Conservation (phyloP, 169 alveolate species). For the Plasmodium vinckei region DNA sequence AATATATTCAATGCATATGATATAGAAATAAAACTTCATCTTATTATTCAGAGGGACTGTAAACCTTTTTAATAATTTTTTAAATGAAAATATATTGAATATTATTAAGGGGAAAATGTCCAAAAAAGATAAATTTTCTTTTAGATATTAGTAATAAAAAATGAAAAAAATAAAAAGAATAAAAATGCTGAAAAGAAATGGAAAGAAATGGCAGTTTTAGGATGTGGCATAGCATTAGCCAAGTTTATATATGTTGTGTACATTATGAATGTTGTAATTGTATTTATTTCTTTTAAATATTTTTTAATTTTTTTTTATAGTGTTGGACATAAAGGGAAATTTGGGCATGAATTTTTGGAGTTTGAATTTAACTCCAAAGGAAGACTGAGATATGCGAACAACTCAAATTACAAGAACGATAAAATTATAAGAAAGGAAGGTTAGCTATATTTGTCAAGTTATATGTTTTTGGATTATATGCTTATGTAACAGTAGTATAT, state of each 20-base stretch:
- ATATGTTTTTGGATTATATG: constrained; percentile 78
- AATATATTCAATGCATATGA: too few relatives aligned
- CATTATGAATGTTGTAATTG: too few relatives aligned
- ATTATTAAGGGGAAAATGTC: constrained; percentile 25
- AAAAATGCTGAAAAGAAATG: not conserved
- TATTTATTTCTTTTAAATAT: too few relatives aligned
- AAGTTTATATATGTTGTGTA: too few relatives aligned
- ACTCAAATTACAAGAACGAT: constrained; percentile 95
- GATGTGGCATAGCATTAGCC: too few relatives aligned
- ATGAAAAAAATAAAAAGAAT: not conserved
- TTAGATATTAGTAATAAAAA: constrained; percentile 70
- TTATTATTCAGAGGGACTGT: too few relatives aligned
- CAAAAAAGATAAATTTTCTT: constrained; percentile 63
- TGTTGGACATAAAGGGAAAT: constrained; percentile 89
- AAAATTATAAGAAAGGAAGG: constrained; percentile 96
- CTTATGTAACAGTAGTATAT: not conserved
- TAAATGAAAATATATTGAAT: too few relatives aligned
- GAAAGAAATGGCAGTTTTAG: too few relatives aligned
- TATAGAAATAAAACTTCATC: too few relatives aligned
- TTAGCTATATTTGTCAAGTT: constrained; percentile 32
- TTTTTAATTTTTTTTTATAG: constrained; percentile 36
- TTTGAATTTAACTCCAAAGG: constrained; percentile 96
- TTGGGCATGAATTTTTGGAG: constrained; percentile 99
- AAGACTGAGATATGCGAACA: constrained; percentile 96
- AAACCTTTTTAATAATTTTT: too few relatives aligned